Percentiles rank a stretch among this genome's conserved stretches.
Evolutionary conservation across 768 basidiomycete genomes (phyloP).

Genomic region (Agaricus sinodeliciosus): DNA sequence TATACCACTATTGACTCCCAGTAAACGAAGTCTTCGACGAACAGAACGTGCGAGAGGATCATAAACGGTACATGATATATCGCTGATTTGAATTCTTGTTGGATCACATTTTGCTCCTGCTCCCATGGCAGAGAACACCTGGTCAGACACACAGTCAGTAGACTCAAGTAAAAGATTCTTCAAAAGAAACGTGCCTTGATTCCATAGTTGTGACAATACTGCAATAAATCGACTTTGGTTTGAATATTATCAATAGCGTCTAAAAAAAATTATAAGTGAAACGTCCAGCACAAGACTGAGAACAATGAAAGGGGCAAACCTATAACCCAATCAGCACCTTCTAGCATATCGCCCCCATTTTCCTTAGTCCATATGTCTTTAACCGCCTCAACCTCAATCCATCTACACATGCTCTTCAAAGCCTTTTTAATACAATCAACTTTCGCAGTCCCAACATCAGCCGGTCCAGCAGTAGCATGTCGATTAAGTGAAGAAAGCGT

Average conservation of each 20-base stretch:
- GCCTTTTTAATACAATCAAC: constrained; percentile 69
- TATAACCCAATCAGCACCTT: constrained; percentile 91
- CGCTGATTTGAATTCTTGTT: constrained; percentile 90
- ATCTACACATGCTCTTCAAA: constrained; percentile 70
- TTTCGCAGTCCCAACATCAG: constrained; percentile 92
- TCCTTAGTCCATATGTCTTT: constrained; percentile 86
- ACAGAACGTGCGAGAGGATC: constrained; percentile 94
- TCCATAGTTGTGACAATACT: constrained; percentile 73
- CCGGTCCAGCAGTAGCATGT: constrained; percentile 83
- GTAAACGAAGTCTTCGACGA: constrained; percentile 62
- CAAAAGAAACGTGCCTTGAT: constrained; percentile 58
- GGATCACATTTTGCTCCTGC: constrained; percentile 94
- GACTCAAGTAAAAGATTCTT: not conserved
- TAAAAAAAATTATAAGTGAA: constrained; percentile 15
- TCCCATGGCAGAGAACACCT: constrained; percentile 98
- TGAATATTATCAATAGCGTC: constrained; percentile 98
- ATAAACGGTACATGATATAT: constrained; percentile 88
- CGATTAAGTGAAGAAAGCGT: constrained; percentile 92
- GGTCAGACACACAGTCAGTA: constrained; percentile 24
- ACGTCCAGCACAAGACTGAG: not conserved
- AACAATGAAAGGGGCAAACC: constrained; percentile 51
- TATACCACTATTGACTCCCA: constrained; percentile 58
- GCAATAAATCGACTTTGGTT: constrained; percentile 91
- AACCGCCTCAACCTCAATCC: constrained; percentile 80
- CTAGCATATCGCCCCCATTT: constrained; percentile 64